A percentile compares a stretch with the other conserved stretches of the same genome.
These are phyloP conservation scores for Ceratocystis alfenasii DNA, from an alignment of 2,329 filamentous ascomycete species.

Conservation along the genomic window DNA sequence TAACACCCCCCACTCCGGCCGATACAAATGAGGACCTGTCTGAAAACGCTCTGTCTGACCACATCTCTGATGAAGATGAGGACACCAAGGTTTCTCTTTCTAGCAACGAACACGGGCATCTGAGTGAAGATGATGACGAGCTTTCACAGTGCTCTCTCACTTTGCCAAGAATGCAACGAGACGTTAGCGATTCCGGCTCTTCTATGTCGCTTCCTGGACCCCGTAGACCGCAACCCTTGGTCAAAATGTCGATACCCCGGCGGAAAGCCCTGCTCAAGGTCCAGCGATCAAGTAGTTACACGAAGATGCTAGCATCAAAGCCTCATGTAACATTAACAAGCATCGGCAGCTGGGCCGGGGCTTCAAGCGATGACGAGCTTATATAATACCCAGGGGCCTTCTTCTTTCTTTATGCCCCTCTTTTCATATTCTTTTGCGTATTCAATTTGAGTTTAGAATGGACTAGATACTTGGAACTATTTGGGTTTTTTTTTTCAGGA, in stretches of 20 bases:
- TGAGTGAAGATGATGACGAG: conserved; percentile 10
- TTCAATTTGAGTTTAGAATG: background rate
- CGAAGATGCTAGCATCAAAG: background rate
- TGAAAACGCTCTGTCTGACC: background rate
- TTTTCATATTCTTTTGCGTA: background rate
- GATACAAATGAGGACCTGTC: background rate
- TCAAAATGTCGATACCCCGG: conserved; percentile 7
- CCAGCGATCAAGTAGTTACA: background rate
- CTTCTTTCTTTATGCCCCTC: background rate
- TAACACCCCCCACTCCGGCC: background rate
- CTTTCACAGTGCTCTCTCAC: background rate
- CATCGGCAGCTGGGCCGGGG: conserved; percentile 16
- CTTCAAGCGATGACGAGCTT: conserved; percentile 18
- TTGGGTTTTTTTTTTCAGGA: too few relatives aligned
- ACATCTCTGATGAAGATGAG: background rate
- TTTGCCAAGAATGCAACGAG: background rate
- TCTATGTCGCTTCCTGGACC: background rate
- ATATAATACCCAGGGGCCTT: background rate
- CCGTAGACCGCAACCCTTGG: background rate
- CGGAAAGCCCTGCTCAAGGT: background rate
- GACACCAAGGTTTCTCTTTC: background rate
- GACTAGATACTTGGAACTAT: too few relatives aligned
- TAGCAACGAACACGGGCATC: background rate
- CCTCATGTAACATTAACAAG: conserved; percentile 1
- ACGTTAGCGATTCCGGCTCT: background rate